Evolutionary conservation across 2,329 filamentous ascomycete genomes (phyloP).

Genomic region (Scedosporium boydii): DNA sequence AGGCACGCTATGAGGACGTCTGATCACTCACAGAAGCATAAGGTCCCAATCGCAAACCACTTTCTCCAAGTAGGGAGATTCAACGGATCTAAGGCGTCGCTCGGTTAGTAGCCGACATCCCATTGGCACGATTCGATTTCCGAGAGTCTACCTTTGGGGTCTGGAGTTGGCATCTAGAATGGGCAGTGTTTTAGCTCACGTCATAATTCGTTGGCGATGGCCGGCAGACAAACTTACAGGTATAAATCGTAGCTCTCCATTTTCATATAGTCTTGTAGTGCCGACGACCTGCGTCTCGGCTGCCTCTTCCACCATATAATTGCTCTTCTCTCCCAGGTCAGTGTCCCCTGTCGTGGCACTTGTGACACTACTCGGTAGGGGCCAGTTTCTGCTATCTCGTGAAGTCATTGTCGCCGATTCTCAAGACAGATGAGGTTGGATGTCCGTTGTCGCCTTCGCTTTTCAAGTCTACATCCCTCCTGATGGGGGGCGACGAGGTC

Average conservation of each 20-base stretch:
- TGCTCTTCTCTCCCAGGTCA: background rate
- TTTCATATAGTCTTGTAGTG: constrained; percentile 12
- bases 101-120: background rate
- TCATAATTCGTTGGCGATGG: too few relatives aligned
- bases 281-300: constrained; percentile 12
- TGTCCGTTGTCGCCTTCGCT: background rate
- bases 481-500: background rate
- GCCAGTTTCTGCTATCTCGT: background rate
- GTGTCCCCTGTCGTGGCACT: background rate
- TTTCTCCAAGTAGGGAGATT: constrained; percentile 22
- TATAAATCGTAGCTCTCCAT: constrained; percentile 13
- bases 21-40: constrained; percentile 19
- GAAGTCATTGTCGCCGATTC: background rate
- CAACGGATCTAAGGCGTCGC: constrained; percentile 16
- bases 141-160: constrained; percentile 17
- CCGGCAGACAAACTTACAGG: constrained; percentile 9
- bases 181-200: background rate
- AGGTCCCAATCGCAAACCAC: constrained; percentile 17
- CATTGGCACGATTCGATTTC: background rate
- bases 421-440: too few relatives aligned
- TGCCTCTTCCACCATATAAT: constrained; percentile 1
- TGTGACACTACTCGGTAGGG: background rate
- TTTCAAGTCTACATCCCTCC: background rate
- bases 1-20: background rate
- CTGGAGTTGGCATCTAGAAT: constrained; percentile 17